A percentile compares a stretch with the other conserved stretches of the same genome.
phyloP scores from a whole-genome alignment of 352 stramenopile species.

The Aphanomyces euteiches region DNA sequence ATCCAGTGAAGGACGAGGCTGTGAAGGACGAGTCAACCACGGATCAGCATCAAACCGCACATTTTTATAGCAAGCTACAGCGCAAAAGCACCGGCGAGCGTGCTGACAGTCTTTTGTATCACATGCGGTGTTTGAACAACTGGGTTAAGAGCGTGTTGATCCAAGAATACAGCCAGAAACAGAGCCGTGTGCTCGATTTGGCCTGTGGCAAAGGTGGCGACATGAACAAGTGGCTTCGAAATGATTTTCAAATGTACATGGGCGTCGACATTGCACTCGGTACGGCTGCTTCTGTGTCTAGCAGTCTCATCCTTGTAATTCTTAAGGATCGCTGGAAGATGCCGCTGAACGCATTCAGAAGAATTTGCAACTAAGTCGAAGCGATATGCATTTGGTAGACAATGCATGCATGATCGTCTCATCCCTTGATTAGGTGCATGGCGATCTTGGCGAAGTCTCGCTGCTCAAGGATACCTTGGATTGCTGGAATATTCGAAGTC shows the following conservation, averaged over 20 bases:
- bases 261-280: constrained; percentile 93
- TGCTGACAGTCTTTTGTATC: constrained; percentile 91
- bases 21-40: constrained; percentile 15
- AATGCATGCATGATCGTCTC: constrained; percentile 7
- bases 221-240: constrained; percentile 95
- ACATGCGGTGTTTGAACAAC: constrained; percentile 98
- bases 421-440: constrained; percentile 41
- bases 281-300: constrained; percentile 3
- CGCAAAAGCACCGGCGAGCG: constrained; percentile 67
- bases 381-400: constrained; percentile 60
- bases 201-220: constrained; percentile 98
- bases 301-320: background rate
- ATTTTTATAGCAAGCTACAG: constrained; percentile 84
- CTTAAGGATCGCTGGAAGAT: constrained; percentile 92
- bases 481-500: constrained; percentile 59
- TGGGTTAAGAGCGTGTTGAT: constrained; percentile 98
- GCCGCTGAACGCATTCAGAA: constrained; percentile 84
- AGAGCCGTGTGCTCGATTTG: constrained; percentile 94
- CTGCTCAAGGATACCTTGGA: constrained; percentile 59
- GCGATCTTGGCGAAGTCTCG: constrained; percentile 66
- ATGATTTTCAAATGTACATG: constrained; percentile 92
- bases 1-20: constrained; percentile 13
- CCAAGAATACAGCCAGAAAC: constrained; percentile 75
- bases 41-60: constrained; percentile 47
- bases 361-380: constrained; percentile 61